Evolutionary conservation across 2,329 filamentous ascomycete species (phyloP).

Genomic region (Verticillium albo-atrum): DNA sequence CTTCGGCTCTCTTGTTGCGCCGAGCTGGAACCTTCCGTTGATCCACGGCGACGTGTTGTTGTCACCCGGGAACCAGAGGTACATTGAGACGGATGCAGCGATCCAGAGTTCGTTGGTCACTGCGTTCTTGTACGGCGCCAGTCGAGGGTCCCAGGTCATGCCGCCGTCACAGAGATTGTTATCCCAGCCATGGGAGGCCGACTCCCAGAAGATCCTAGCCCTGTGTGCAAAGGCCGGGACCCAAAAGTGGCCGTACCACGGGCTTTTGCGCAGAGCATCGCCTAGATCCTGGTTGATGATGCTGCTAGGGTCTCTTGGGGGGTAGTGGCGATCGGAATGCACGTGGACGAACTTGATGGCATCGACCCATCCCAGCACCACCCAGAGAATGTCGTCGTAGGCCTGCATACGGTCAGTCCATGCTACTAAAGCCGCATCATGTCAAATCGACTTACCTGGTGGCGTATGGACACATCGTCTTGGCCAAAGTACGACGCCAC

Average conservation of each 20-base stretch:
- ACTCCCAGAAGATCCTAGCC: slow-evolving; percentile 78
- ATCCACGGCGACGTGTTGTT: slow-evolving; percentile 66
- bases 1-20: slow-evolving; percentile 46
- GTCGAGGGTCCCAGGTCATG: slow-evolving; percentile 83
- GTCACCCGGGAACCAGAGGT: slow-evolving; percentile 82
- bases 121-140: slow-evolving; percentile 88
- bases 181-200: slow-evolving; percentile 78
- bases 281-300: slow-evolving; percentile 14
- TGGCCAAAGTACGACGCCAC: slow-evolving; percentile 83
- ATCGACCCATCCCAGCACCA: slow-evolving; percentile 88
- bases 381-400: slow-evolving; percentile 94
- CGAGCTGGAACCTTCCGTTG: slow-evolving; percentile 11
- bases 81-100: slow-evolving; percentile 82
- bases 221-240: slow-evolving; percentile 75
- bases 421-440: not conserved
- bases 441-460: slow-evolving; percentile 33
- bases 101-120: slow-evolving; percentile 93
- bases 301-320: slow-evolving; percentile 16
- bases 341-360: slow-evolving; percentile 68
- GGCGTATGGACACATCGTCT: slow-evolving; percentile 68
- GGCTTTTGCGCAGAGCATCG: slow-evolving; percentile 32
- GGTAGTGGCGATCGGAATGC: slow-evolving; percentile 63
- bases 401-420: slow-evolving; percentile 46
- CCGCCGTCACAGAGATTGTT: slow-evolving; percentile 76
- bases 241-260: slow-evolving; percentile 78